Base-by-base conservation (phyloP, 345 rosid species). In the Nephelium lappaceum region DNA sequence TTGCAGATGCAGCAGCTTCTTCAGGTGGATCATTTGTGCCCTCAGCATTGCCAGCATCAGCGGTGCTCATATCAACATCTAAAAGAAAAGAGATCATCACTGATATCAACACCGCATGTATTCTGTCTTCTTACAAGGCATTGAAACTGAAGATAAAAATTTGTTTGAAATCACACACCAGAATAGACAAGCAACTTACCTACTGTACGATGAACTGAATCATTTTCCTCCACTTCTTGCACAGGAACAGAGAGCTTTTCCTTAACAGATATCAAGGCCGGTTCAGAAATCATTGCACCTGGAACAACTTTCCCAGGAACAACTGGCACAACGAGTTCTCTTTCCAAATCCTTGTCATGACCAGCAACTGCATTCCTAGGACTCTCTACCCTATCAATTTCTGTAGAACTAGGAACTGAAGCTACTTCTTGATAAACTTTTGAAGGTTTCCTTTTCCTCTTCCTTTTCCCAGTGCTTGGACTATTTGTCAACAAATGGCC, bases 401-500 rank as follows among this genome's bases (percentile, higher is more conserved):
- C 62, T 23, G 27, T 42, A 11, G 41, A 60, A 68, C 81, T 53
- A 81, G 75, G 62, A n/a, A 55, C 71, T 39, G 27, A 73, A 65
- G 77, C 71, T 70, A 31, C 75, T 60, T 68, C 85, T 71, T 72
- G 79, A 82, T 58, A 64, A 78, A 61, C 24, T 49, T 81, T 39
- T 71, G 78, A 23, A 11, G 80, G 60, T 78, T 84, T 80, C 76
- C 69, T 82, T 80, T 78, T 86, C 71, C 78, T 76, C 77, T 77
- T 88, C 80, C 23, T 72, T 41, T 62, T 84, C 66, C 77, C 84
- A 9, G 27, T 67, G 60, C 77, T 61, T 67, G 70, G 71, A 60
- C 19, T 39, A 0, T 21, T 62, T 18, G 62, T 72, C 12, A 76
- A 69, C n/a, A 55, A 67, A 36, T 69, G 75, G 11, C 41, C 64